Conservation (phyloP, 495 filamentous ascomycete species). For the Umbilicaria muhlenbergii region DNA sequence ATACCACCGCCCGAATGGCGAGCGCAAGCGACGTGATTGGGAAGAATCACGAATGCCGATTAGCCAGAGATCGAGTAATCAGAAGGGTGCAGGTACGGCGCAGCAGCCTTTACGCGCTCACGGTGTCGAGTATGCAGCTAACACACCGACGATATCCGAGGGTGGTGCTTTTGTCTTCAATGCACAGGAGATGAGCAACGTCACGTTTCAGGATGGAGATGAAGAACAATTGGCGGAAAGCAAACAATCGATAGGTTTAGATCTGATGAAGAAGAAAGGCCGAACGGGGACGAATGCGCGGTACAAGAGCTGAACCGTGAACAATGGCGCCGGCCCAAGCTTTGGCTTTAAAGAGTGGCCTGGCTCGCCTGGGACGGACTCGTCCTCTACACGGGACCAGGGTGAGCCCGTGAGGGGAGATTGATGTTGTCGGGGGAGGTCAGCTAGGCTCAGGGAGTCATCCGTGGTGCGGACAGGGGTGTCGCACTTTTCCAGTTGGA, state of each 20-base stretch:
- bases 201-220: not conserved
- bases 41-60: not conserved
- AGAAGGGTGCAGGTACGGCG: not conserved
- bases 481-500: no score
- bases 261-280: not conserved
- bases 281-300: not conserved
- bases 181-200: not conserved
- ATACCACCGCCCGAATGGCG: no score
- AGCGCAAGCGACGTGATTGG: no score
- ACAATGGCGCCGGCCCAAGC: no score
- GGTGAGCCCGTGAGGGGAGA: no score
- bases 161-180: not conserved
- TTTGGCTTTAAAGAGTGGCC: no score
- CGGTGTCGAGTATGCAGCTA: not conserved
- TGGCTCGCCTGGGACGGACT: no score
- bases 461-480: no score
- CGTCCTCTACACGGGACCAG: no score
- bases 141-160: not conserved
- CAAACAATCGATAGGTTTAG: not conserved
- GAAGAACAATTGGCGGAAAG: not conserved
- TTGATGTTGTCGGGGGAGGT: no score
- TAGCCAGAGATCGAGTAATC: not conserved
- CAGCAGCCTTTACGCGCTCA: not conserved
- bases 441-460: no score
- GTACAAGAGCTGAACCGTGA: no score